Conservation (phyloP, 176 grass and related monocot species). For the Rhynchospora breviuscula region DNA sequence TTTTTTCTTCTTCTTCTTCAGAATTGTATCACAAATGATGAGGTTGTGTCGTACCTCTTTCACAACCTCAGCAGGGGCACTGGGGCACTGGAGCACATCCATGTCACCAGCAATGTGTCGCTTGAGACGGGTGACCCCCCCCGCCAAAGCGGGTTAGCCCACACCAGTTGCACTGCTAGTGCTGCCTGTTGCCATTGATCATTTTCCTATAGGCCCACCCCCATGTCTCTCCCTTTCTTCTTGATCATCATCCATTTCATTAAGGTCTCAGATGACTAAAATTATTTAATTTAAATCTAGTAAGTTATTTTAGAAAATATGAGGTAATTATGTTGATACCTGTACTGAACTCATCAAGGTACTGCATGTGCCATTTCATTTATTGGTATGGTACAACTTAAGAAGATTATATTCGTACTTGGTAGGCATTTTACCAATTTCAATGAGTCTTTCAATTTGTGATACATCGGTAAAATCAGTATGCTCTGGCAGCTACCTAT, state of each 20-base stretch:
- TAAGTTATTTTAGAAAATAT: not conserved
- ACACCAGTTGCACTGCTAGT: constrained; percentile 88
- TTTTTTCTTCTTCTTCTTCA: constrained; percentile 36
- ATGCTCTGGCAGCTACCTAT: not conserved
- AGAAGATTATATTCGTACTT: not conserved
- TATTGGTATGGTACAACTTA: not conserved
- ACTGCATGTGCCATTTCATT: not conserved
- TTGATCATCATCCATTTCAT: constrained; percentile 10
- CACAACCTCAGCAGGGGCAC: constrained; percentile 50
- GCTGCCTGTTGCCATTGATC: constrained; percentile 71
- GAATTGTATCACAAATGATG: constrained; percentile 47
- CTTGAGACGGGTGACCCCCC: constrained; percentile 89
- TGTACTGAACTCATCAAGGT: not conserved
- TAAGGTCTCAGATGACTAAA: not conserved
- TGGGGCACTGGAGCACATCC: constrained; percentile 74
- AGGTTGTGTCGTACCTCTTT: constrained; percentile 25
- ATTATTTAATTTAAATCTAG: not conserved
- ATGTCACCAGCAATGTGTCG: constrained; percentile 74
- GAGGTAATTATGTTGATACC: not conserved
- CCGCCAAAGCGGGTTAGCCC: constrained; percentile 70
- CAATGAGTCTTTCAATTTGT: not conserved
- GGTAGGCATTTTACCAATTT: not conserved
- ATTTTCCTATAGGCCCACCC: constrained; percentile 66
- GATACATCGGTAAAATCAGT: not conserved
- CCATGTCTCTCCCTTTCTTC: constrained; percentile 44